Base-by-base conservation (phyloP, 345 rosid species). In the Gossypioides kirkii region DNA sequence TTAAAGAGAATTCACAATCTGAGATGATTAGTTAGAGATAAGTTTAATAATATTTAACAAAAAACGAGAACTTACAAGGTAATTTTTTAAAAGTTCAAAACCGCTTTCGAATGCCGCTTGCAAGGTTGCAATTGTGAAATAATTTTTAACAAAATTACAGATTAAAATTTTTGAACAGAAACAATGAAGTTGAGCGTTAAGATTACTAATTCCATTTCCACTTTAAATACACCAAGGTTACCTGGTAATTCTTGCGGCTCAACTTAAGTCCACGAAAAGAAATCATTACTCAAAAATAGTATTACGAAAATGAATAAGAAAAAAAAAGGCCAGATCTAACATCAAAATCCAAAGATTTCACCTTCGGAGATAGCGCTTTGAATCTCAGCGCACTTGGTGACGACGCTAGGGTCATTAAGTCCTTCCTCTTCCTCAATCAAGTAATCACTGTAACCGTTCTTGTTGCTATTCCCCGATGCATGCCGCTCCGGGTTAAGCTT, bases 351-450 rank as follows among this genome's bases (percentile, higher is more conserved):
- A 8, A 59, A 61, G 59, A 72, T 61, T 45, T 72, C 36, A 92
- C 96, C 97, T 89, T 88, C 91, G 2, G 95, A 87, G 6, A 93
- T 93, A 63, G 97, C 98, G 49, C 23, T 88, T 70, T 93, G 98
- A 36, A 93, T 91, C 8, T 88, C 97, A 20, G 92, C 92, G 69
- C 97, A 91, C 80, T 85, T 91, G 63, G 78, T 73, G 0, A 91
- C 89, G 8, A 84, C 90, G 70, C 70, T 81, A 36, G 83, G 85
- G 47, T 93, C 95, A 55, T 87, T 81, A 68, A 91, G 56, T 0
- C 89, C 92, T 72, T 93, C 98, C 72, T 91, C 97, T 62, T 93
- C 95, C 77, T 89, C 98, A 25, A 93, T 89, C 73, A 93, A 78
- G 50, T 71, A 84, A 20, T 90, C 90, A 41, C 69, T 47, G 82